Conservation (phyloP, 2,329 filamentous ascomycete species). For the Ilyonectria destructans region DNA sequence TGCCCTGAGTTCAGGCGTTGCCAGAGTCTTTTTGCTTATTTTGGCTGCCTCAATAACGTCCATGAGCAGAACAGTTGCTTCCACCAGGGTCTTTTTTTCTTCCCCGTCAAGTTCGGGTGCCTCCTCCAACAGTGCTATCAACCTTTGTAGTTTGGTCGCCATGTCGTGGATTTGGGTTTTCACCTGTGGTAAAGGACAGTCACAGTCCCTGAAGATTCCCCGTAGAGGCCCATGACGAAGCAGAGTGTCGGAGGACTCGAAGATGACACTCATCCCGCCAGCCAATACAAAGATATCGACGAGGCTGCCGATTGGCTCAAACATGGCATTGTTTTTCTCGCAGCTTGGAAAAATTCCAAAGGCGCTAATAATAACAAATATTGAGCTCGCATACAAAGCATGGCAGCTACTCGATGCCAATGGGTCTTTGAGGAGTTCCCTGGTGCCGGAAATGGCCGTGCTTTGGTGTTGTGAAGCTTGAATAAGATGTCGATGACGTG, state of each 20-base stretch:
- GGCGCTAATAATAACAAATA: slow-evolving; percentile 33
- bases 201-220: slow-evolving; percentile 12
- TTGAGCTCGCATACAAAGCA: slow-evolving; percentile 34
- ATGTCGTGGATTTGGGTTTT: neutral
- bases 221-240: slow-evolving; percentile 22
- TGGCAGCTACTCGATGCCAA: slow-evolving; percentile 10
- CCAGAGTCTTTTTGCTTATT: neutral
- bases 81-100: neutral
- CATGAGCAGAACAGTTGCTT: neutral
- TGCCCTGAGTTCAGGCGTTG: slow-evolving; percentile 22
- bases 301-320: slow-evolving; percentile 17
- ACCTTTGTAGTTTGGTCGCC: neutral
- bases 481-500: slow-evolving; percentile 27
- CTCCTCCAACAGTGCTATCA: neutral
- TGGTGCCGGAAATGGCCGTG: slow-evolving; percentile 28
- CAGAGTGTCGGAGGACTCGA: slow-evolving; percentile 11
- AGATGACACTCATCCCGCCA: slow-evolving; percentile 20
- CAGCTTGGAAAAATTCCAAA: slow-evolving; percentile 30
- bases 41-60: neutral
- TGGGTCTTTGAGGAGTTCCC: slow-evolving; percentile 1
- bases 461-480: slow-evolving; percentile 33
- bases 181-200: neutral
- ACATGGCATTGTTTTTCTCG: slow-evolving; percentile 20
- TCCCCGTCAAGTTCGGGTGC: neutral
- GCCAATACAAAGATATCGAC: slow-evolving; percentile 33